Evolutionary conservation across 73 alveolate genomes (phyloP), one percentile per base, ranked within the genome.

Genomic region (Halteria grandinella): DNA sequence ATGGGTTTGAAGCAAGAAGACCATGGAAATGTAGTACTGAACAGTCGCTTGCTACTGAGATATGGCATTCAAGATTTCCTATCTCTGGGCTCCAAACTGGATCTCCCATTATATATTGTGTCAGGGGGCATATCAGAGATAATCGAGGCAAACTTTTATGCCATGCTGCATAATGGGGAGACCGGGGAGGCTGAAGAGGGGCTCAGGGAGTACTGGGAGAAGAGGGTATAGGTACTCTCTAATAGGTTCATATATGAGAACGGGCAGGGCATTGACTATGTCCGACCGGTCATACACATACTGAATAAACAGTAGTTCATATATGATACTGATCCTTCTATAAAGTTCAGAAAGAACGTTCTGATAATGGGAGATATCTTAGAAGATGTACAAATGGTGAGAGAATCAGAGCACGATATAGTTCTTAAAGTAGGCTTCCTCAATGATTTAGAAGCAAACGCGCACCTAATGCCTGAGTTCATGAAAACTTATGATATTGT

Each of bases 111-210:
- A 20, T 8, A 27, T 27, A 66, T 66, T 12, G 80, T 66, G 25
- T 66, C 80, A 14, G 80, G 80, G 12, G 80, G 80, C 18, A 66
- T 66, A 8, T 15, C 69, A 3, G 80, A 66, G 15, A 66, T 66
- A 29, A 66, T 66, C 32, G 80, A 66, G 23, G 25, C 64, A 8
- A 41, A 34, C 29, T 66, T 66, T 31, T 24, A 11, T 15, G 29
- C 32, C 8, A 66, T 66, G 7, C 2, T 66, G 18, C 32, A 21
- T 47, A 66, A 66, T 66, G 80, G 58, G 34, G 80, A 66, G n/a
- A 28, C 54, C 28, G 66, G 25, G 31, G 60, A 66, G 7, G 80
- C 80, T 6, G 7, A 45, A 5, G 14, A 3, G n/a, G n/a, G n/a
- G n/a, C n/a, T n/a, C n/a, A n/a, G n/a, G n/a, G n/a, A n/a, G 28